Percentiles rank a stretch among this genome's conserved stretches.
Evolutionary conservation across 768 basidiomycete genomes (phyloP).

Genomic region (Podaxis sp.): DNA sequence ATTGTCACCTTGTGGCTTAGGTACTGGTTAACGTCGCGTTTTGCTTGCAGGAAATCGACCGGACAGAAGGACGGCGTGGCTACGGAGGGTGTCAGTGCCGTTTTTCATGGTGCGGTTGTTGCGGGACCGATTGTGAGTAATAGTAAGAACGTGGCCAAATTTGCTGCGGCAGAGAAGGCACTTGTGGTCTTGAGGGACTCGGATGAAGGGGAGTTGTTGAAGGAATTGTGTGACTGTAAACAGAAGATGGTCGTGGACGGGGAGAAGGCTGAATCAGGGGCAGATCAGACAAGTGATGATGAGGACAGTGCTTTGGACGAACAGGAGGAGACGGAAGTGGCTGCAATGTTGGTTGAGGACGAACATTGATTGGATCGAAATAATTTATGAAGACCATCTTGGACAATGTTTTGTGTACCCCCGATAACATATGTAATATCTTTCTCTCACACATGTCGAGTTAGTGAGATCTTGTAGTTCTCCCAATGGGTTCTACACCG

Average conservation of each 20-base stretch:
- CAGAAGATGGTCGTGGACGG: constrained; percentile 7
- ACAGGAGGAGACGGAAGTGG: constrained; percentile 6
- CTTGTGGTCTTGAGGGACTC: constrained; percentile 46
- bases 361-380: neutral
- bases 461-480: too few relatives aligned
- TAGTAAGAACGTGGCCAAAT: constrained; percentile 60
- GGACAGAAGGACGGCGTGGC: constrained; percentile 13
- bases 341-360: constrained; percentile 12
- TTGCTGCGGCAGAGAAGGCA: constrained; percentile 62
- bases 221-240: constrained; percentile 33
- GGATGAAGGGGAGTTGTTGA: constrained; percentile 39
- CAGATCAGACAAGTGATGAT: constrained; percentile 1
- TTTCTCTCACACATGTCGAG: neutral
- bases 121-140: constrained; percentile 57
- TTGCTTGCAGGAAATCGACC: constrained; percentile 19
- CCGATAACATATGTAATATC: neutral
- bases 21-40: neutral
- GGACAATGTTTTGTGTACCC: neutral
- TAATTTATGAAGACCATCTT: neutral
- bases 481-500: too few relatives aligned
- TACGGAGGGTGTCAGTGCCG: constrained; percentile 46
- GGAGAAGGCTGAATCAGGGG: constrained; percentile 1
- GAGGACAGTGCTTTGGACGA: neutral
- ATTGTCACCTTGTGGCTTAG: neutral
- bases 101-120: constrained; percentile 54